Percentiles rank a stretch among this genome's conserved stretches.
These are phyloP conservation scores for Leonotis leonurus DNA, from an alignment of 257 asterid species.

Conservation along the genomic window DNA sequence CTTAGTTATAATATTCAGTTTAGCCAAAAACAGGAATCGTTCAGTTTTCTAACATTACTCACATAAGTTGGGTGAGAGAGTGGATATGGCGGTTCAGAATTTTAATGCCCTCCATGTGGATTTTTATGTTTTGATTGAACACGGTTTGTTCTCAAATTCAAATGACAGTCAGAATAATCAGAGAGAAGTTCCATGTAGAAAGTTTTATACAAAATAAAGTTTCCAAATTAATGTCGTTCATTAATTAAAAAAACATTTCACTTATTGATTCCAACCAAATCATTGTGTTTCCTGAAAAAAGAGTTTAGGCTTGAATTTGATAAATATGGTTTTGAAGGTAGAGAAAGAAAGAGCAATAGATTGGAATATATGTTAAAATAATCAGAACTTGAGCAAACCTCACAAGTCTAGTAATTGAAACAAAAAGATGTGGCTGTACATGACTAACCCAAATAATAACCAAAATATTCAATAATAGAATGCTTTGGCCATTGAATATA, in stretches of 20 bases:
- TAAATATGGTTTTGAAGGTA: neutral
- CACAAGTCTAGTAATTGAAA: neutral
- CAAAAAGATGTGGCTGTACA: neutral
- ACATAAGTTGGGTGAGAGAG: no score
- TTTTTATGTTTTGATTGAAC: no score
- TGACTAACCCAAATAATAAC: neutral
- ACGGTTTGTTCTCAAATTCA: neutral
- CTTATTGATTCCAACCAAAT: neutral
- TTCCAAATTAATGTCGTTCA: neutral
- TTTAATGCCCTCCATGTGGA: no score
- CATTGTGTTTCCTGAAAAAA: neutral
- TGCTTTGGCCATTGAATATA: no score
- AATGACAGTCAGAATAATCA: neutral
- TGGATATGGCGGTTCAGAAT: no score
- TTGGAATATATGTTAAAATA: neutral
- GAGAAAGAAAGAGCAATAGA: neutral
- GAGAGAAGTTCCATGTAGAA: neutral
- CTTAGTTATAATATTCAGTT: no score
- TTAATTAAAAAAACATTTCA: neutral
- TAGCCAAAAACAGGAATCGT: no score
- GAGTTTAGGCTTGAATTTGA: neutral
- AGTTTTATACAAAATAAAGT: neutral
- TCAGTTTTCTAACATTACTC: no score
- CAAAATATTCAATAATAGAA: no score
- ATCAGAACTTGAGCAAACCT: neutral